Evolutionary conservation across 2,329 filamentous ascomycete genomes (phyloP), one percentile per base, ranked within the genome.

Genomic region (Botrytis elliptica): DNA sequence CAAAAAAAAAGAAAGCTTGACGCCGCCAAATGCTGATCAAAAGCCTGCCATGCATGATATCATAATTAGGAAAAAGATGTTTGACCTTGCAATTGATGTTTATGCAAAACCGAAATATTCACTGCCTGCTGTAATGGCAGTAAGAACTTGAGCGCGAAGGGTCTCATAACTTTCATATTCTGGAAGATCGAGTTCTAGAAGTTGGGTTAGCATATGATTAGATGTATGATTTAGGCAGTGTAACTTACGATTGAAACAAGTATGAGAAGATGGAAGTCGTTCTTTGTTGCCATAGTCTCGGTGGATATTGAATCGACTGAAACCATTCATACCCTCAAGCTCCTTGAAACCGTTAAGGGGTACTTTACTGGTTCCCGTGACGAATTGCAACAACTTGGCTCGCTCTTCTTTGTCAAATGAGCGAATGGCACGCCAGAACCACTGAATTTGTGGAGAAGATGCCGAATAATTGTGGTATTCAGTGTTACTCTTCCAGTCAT

Each of bases 361-460:
- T 65, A 99, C 97, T 85, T 99, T 99, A 83, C 93, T 97, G 29
- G 97, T 99, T 82, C 96, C 96, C 1, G 97, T 99, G 77, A 99
- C 96, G 82, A 99, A 99, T 81, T 99, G 96, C 63, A 99, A 88
- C 76, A 99, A 86, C 84, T 99, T 99, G 79, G 96, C 96, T 75
- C 94, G 93, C 84, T 99, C 97, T 85, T 99, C 97, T 85, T 98
- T 98, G 85, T 98, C 97, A 81, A 98, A 99, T 7, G 95, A 97
- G 79, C 96, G 91, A 62, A 99, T 90, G 40, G 96, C 96, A 80
- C 97, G 92, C 96, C 96, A 99, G 89, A 99, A 99, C 96, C 96
- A 99, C 82, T 98, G 95, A 74, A 99, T 97, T 82, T 99, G 97
- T 63, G 94, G 93, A 4, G 96, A 98, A 0, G 95, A 95, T 46